A percentile compares a stretch with the other conserved stretches of the same genome.
Evolutionary conservation across 1,139 yeast genomes (phyloP).

Genomic region (Candida sojae): DNA sequence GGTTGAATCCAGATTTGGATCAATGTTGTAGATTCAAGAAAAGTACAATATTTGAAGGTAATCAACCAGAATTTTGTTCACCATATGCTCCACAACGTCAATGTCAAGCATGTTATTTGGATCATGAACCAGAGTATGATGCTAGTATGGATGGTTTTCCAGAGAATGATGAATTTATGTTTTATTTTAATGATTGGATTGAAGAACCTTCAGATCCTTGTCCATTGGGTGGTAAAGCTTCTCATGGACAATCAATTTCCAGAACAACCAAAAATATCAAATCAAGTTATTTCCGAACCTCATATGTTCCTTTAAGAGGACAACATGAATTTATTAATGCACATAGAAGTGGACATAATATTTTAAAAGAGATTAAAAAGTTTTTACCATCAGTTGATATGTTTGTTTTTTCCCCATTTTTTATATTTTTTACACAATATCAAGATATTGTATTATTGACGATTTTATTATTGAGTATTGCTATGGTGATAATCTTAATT

Average conservation of each 20-base stretch:
- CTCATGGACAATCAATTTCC: conserved; percentile 67
- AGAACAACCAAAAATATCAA: conserved; percentile 37
- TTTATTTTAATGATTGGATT: conserved; percentile 79
- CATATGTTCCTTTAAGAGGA: conserved; percentile 80
- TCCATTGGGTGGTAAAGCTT: conserved; percentile 95
- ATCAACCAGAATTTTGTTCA: conserved; percentile 54
- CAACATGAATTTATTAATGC: conserved; percentile 85
- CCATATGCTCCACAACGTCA: conserved; percentile 70
- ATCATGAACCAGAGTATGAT: conserved; percentile 62
- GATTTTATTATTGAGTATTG: conserved; percentile 53
- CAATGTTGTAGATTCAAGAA: conserved; percentile 80
- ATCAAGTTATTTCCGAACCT: conserved; percentile 73
- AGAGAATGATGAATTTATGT: conserved; percentile 63
- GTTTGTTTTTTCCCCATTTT: conserved; percentile 91
- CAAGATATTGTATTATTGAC: conserved; percentile 61
- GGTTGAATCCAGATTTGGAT: conserved; percentile 84
- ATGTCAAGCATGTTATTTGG: conserved; percentile 70
- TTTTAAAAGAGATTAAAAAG: conserved; percentile 57
- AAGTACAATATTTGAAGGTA: conserved; percentile 12
- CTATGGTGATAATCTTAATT: conserved; percentile 55
- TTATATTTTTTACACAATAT: conserved; percentile 90
- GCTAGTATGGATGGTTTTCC: conserved; percentile 86
- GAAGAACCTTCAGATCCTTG: conserved; percentile 85
- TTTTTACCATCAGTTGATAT: conserved; percentile 48
- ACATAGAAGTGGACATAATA: conserved; percentile 70